Percentiles rank a stretch among this genome's conserved stretches.
Evolutionary conservation across 805 yeast species (phyloP).

Genomic region (Diddensiella santjacobensis): DNA sequence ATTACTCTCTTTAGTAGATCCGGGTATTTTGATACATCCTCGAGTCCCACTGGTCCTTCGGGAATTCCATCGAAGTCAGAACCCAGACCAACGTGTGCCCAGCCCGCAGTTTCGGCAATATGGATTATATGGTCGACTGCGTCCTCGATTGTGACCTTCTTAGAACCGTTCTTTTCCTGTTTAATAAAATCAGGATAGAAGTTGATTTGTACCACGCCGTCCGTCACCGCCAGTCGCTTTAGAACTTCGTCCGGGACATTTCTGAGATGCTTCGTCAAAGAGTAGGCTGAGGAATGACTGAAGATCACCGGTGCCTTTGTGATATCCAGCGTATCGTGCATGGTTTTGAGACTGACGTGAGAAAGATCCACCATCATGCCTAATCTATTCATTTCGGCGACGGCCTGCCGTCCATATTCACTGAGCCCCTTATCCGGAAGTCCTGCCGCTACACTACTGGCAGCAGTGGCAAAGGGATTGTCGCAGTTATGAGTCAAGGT

Average conservation of each 20-base stretch:
- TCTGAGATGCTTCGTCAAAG: conserved; percentile 41
- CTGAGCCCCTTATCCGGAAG: conserved; percentile 44
- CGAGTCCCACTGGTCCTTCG: conserved; percentile 47
- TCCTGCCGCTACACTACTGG: conserved; percentile 46
- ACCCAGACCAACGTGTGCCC: conserved; percentile 51
- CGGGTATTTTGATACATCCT: conserved; percentile 54
- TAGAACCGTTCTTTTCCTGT: conserved; percentile 11
- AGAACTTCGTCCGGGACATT: conserved; percentile 49
- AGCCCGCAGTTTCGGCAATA: conserved; percentile 43
- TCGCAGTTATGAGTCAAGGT: conserved; percentile 55
- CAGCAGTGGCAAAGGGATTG: conserved; percentile 56
- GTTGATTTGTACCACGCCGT: conserved; percentile 48
- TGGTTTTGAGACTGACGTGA: conserved; percentile 47
- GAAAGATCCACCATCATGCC: conserved; percentile 52
- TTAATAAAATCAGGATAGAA: conserved; percentile 43
- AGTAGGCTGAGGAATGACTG: conserved; percentile 46
- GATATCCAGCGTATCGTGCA: conserved; percentile 42
- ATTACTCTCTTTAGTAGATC: conserved; percentile 39
- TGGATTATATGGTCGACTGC: conserved; percentile 45
- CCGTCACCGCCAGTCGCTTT: conserved; percentile 37
- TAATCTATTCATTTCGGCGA: conserved; percentile 48
- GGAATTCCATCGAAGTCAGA: conserved; percentile 54
- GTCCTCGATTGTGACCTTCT: conserved; percentile 42
- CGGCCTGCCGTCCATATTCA: conserved; percentile 39
- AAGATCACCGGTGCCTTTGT: conserved; percentile 47